Evolutionary conservation across 306 rosid genomes (phyloP), one percentile per base, ranked within the genome.

Genomic region (Rosa chinensis): DNA sequence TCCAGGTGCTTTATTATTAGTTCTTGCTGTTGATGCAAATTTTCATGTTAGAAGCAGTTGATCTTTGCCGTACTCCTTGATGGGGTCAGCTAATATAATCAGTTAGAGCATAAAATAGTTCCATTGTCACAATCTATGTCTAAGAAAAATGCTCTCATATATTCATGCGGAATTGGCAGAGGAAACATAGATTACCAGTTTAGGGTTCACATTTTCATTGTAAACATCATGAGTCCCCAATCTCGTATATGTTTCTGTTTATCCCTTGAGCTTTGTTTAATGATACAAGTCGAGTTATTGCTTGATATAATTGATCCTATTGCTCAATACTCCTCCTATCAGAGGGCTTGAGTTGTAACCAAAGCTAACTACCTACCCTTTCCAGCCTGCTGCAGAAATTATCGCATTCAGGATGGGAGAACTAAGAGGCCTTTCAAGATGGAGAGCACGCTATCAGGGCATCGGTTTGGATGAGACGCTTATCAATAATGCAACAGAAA

Each of bases 401-500:
- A 89, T 94, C 82, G 99, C 88, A 83, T 94, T 94, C 84, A 89
- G 99, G 85, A 88, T 91, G 88, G 98, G 97, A 76, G 99, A 94
- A 86, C 80, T 94, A 74, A 87, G 96, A 84, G 99, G 97, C 73
- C 92, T 94, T 85, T 94, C 99, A 78, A 86, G 92, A 87, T 94
- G 99, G 97, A 93, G 88, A 75, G 90, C 95, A 69, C 92, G 97
- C 55, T 94, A 88, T 87, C 85, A 85, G 55, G 76, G 81, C 79
- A 89, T 94, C 80, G 99, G 99, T 85, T 85, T 94, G 82, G 93
- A 94, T 79, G 97, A 91, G 87, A 87, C 84, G 49, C 97, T 94
- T 67, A 82, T 94, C 75, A 86, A 79, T 81, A 77, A 82, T 74
- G 97, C 97, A 23, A 88, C 89, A 62, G 99, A 94, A 87, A 91